These are phyloP conservation scores for Trichophyton benhamiae DNA, from an alignment of 2,329 filamentous ascomycete genomes.

Conservation along the genomic window DNA sequence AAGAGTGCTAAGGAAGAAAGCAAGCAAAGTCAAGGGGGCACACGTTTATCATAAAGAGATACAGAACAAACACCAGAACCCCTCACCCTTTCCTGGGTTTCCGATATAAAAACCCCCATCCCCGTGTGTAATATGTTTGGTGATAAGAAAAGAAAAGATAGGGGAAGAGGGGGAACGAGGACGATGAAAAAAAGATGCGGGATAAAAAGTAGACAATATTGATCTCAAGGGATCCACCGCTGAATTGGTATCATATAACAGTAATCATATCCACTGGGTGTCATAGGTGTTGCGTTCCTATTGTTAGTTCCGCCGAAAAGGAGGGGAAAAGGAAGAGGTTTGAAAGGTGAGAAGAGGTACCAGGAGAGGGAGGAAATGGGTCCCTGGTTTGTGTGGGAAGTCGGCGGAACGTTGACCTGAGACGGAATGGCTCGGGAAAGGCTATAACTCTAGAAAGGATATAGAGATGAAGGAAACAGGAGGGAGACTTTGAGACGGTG, in stretches of 20 bases:
- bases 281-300: not conserved
- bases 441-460: not conserved
- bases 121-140: slow-evolving; percentile 1
- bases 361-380: too few relatives aligned
- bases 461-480: not conserved
- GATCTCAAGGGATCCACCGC: not conserved
- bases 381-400: too few relatives aligned
- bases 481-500: not conserved
- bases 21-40: not conserved
- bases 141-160: not conserved
- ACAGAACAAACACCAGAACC: slow-evolving; percentile 5
- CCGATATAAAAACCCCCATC: slow-evolving; percentile 5
- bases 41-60: slow-evolving; percentile 6
- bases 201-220: not conserved
- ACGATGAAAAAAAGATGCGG: not conserved
- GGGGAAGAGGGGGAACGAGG: not conserved
- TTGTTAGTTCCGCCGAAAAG: not conserved
- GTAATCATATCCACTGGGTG: not conserved
- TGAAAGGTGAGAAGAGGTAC: not conserved
- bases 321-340: not conserved
- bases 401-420: not conserved
- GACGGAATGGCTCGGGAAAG: not conserved
- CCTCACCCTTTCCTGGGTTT: slow-evolving; percentile 4
- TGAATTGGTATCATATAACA: slow-evolving; percentile 3
- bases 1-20: not conserved